Evolutionary conservation across 1,284 basidiomycete species (phyloP), one percentile per base, ranked within the genome.

Genomic region (Cutaneotrichosporon sp.): DNA sequence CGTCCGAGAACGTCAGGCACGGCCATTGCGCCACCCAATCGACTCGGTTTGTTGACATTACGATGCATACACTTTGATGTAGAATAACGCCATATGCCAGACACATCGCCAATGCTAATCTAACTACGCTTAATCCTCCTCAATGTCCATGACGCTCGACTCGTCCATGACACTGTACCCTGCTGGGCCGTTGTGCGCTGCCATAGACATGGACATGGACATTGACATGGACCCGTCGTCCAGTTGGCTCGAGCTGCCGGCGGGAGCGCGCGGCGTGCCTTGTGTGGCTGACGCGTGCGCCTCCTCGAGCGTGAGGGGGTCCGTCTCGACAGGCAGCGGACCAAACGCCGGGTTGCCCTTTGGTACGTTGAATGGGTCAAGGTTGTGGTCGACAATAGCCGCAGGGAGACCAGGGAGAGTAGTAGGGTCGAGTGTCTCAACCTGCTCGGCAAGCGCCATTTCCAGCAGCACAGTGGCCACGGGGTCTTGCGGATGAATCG

Each of bases 391-490:
- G 0, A 60, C 65, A 26, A 74, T 59, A 4, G 60, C 58, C 2
- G 61, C 64, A 0, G 73, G 72, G 8, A 72, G 55, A 9, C 67
- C 66, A 8, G 72, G 64, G 9, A 73, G 55, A 0, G 65, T 67
- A 0, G 62, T 65, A 12, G 74, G 68, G 36, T 65, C 63, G 17
- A 72, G 56, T 14, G 49, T 43, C n/a, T 73, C 68, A 40, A 72
- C 65, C 58, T 75, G 69, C 49, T 72, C 73, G n/a, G 56, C 84
- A 18, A 97, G 79, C 0, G 89, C 89, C 60, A 90, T 81, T 59
- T 90, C 87, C 38, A 97, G 81, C 45, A 96, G 77, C 54, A 91
- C 87, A 26, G 92, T 83, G 20, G 89, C 80, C 66, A 91, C 85
- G 1, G 86, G 81, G 64, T 96, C 93, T 58, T 90, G 86, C 1